Percentiles rank a stretch among this genome's conserved stretches.
Conservation (phyloP, 2,329 filamentous ascomycete species). For the Whalleya microplaca region DNA sequence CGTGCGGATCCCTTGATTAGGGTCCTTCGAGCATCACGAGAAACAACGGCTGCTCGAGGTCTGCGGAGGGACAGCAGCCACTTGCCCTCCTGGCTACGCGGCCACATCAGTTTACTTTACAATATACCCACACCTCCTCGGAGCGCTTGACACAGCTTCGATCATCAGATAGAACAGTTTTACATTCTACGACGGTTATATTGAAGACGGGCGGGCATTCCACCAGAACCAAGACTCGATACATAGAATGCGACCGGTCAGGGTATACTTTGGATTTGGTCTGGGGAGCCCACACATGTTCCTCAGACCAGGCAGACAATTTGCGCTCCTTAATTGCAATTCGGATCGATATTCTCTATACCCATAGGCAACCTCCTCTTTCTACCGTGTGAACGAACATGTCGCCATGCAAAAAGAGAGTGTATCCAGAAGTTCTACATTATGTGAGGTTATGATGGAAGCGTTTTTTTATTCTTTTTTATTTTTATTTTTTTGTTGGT, state of each 20-base stretch:
- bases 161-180: conserved; percentile 31
- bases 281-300: conserved; percentile 22
- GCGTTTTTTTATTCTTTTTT: no score
- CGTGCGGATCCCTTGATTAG: conserved; percentile 19
- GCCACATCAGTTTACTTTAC: conserved; percentile 26
- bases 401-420: background rate
- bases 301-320: conserved; percentile 21
- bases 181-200: conserved; percentile 26
- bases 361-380: conserved; percentile 9
- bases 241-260: conserved; percentile 18
- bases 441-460: conserved; percentile 1
- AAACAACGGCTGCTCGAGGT: conserved; percentile 39
- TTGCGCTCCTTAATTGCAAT: conserved; percentile 31
- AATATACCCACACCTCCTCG: conserved; percentile 26
- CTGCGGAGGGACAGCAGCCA: conserved; percentile 23
- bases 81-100: conserved; percentile 12
- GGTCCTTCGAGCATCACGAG: conserved; percentile 35
- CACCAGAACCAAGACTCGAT: conserved; percentile 21
- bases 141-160: conserved; percentile 21
- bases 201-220: conserved; percentile 22
- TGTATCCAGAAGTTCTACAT: conserved; percentile 1
- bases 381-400: conserved; percentile 3
- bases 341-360: conserved; percentile 22
- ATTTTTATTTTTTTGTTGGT: no score
- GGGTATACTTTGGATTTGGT: conserved; percentile 8